Conservation (phyloP, 371 early-diverging fungal species). For the Syncephalis plumigaleata region DNA sequence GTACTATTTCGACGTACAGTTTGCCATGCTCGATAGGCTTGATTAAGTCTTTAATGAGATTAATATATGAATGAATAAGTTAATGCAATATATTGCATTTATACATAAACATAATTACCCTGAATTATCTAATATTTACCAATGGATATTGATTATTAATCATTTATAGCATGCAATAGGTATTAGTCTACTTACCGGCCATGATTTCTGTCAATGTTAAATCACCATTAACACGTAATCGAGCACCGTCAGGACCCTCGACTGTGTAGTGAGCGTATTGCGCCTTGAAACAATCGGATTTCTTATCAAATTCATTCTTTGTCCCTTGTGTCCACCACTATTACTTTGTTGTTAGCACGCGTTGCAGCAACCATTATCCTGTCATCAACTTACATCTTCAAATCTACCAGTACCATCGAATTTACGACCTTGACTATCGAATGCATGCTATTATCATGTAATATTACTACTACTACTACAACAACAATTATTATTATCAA, state of each 20-base stretch:
- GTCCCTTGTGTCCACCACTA: slow-evolving; percentile 50
- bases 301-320: slow-evolving; percentile 21
- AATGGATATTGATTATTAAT: background rate
- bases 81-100: background rate
- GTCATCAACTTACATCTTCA: slow-evolving; percentile 9
- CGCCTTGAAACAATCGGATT: slow-evolving; percentile 33
- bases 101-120: slow-evolving; percentile 9
- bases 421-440: slow-evolving; percentile 30
- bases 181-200: slow-evolving; percentile 14
- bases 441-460: slow-evolving; percentile 22
- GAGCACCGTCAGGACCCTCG: slow-evolving; percentile 18
- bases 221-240: slow-evolving; percentile 28
- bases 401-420: slow-evolving; percentile 24
- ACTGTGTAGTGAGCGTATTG: slow-evolving; percentile 34
- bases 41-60: slow-evolving; percentile 10
- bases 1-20: slow-evolving; percentile 10
- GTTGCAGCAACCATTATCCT: background rate
- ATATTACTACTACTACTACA: background rate
- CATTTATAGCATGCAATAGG: background rate
- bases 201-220: slow-evolving; percentile 49
- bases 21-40: slow-evolving; percentile 22
- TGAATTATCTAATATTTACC: slow-evolving; percentile 10
- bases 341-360: background rate
- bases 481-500: background rate
- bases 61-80: background rate